phyloP scores from a whole-genome alignment of 208 protist genomes.

The Acanthamoeba triangularis region DNA sequence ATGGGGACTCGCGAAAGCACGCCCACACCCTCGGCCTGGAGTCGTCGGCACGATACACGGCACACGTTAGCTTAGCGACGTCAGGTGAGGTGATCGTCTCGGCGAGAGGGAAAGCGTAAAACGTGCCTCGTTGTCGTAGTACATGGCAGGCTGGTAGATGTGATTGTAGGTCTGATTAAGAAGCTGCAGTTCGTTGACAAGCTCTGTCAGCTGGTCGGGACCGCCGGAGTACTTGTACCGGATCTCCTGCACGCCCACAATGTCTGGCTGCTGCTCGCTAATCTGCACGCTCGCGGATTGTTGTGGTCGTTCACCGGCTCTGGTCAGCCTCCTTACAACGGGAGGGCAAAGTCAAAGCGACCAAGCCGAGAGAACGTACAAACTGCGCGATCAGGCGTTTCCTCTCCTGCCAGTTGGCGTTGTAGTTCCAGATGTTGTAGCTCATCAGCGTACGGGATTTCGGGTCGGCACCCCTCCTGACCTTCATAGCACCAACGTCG shows the following conservation, averaged over 20 bases:
- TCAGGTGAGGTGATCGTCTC: neutral
- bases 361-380: neutral
- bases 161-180: conserved; percentile 11
- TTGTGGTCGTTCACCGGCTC: neutral
- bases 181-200: neutral
- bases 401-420: conserved; percentile 50
- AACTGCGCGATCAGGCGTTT: conserved; percentile 25
- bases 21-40: conserved; percentile 50
- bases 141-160: conserved; percentile 69
- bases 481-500: neutral
- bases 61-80: neutral
- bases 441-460: neutral
- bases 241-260: conserved; percentile 65
- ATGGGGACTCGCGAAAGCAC: conserved; percentile 13
- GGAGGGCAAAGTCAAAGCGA: neutral
- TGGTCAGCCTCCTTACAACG: neutral
- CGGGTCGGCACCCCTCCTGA: neutral
- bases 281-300: neutral
- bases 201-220: neutral
- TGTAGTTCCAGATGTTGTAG: conserved; percentile 75
- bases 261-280: neutral
- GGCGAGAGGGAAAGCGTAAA: neutral
- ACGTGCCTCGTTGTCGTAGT: conserved; percentile 29
- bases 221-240: conserved; percentile 7
- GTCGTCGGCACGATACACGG: neutral